Evolutionary conservation across 192 early-diverging fungal species (phyloP), one percentile per base, ranked within the genome.

Genomic region (Podochytrium sp.): DNA sequence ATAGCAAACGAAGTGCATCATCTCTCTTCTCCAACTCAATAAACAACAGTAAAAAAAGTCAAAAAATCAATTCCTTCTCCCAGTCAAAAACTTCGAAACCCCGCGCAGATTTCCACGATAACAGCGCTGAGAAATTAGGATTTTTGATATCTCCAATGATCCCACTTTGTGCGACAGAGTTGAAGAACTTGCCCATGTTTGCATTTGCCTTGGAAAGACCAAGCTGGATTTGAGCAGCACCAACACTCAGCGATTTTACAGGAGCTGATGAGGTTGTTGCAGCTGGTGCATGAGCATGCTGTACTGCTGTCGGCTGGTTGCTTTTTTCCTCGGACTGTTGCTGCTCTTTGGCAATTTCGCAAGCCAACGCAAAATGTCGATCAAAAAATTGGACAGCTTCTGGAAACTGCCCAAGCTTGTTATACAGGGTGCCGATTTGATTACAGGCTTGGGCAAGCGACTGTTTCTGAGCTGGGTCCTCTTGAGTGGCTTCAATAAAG

Each of bases 401-500:
- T 34, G 75, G 74, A 65, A 72, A 81, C 27, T 81, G 47, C 18
- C 81, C 81, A 47, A 83, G 47, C 30, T 75, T 74, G 70, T 79
- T 83, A 68, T 80, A 83, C 1, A 86, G 71, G 5, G 64, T 73
- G 27, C 84, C 84, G 58, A 85, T 73, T 51, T 83, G 80, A 43
- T 83, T 80, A 71, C 84, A 85, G 42, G 84, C 84, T 35, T 82
- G 75, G 2, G 78, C 77, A 35, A 79, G 79, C 6, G 78, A 68
- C 16, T 41, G 34, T 30, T 61, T 72, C 61, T 82, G 84, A 1
- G 64, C 47, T 10, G 71, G 67, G 25, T 83, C 81, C 25, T 38
- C 25, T 61, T 80, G 67, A 3, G 76, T 76, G n/a, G 75, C 34
- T 10, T 61, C 25, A 25, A 82, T 74, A 53, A 85, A 85, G 4